Conservation (phyloP, 139 green algal genomes). For the Closterium sp. region DNA sequence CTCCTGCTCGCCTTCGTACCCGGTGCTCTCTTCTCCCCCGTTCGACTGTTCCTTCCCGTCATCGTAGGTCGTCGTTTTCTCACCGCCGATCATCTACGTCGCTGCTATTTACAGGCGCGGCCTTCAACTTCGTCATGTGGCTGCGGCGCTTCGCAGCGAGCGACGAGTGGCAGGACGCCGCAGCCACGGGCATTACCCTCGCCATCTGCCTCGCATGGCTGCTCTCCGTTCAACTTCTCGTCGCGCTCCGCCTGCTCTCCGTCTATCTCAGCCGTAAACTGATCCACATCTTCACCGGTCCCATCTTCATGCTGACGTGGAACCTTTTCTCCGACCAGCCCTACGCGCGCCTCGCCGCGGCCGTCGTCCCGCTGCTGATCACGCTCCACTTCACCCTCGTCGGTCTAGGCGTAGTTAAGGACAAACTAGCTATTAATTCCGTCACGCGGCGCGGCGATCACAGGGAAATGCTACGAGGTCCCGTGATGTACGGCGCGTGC, state of each 20-base stretch:
- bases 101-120: not conserved
- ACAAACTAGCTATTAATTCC: not conserved
- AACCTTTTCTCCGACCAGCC: conserved; percentile 68
- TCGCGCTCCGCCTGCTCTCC: conserved; percentile 9
- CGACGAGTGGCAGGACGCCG: conserved; percentile 8
- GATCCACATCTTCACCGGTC: conserved; percentile 83
- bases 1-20: too few species aligned
- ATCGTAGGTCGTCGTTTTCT: not conserved
- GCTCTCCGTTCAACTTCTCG: not conserved
- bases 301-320: conserved; percentile 82
- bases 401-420: conserved; percentile 22
- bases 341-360: not conserved
- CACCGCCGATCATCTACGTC: not conserved
- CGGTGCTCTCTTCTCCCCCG: too few species aligned
- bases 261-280: conserved; percentile 85
- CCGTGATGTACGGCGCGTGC: conserved; percentile 80
- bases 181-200: conserved; percentile 11
- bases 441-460: conserved; percentile 11
- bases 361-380: conserved; percentile 21
- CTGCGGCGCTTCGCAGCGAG: not conserved
- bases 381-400: conserved; percentile 15
- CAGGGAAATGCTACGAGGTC: conserved; percentile 61
- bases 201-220: conserved; percentile 20
- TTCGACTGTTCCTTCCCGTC: too few species aligned
- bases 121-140: not conserved